Base-by-base conservation (phyloP, 352 stramenopile genomes). In the Phytopythium kandeliae region DNA sequence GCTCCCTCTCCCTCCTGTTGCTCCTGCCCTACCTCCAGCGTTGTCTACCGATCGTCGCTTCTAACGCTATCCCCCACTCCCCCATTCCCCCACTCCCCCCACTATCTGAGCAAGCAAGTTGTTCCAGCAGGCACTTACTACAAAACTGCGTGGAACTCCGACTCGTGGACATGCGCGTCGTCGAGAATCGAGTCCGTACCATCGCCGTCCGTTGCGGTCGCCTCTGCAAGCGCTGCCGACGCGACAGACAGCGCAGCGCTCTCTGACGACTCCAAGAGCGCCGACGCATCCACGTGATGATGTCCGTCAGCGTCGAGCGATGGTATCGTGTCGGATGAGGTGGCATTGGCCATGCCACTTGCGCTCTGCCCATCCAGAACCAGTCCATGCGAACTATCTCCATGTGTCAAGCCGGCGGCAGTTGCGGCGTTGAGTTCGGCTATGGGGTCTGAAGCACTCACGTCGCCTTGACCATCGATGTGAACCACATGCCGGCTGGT, bases 401-500 rank as follows among this genome's bases (percentile, higher is more conserved):
- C 36, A 12, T 46, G 28, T 8, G 56, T 22, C 31, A 52, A 28
- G 8, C 33, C 37, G 21, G 26, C 19, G 19, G 16, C 26, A 7
- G 37, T 26, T 21, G 37, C 28, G 16, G 36, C 33, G 30, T 56
- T 26, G n/a, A 43, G 38, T 13, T 56, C 38, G 1, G 50, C 34
- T 31, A 46, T 51, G 1, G 48, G 34, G 25, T 62, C 46, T 9
- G 38, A 44, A 4, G 40, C 48, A 40, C 69, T 54, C 12, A 48
- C 52, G 41, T 74, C 67, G 49, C 69, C 62, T 16, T 71, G 68
- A 0, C 60, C 63, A 46, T 82, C 73, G 24, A 71, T 66, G 41
- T 63, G 73, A 41, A 89, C 84, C 25, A 89, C 75, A 34, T 76
- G 70, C 36, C 72, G 75, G 47, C 85, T 65, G 12, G 74, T 69